Evolutionary conservation across 768 basidiomycete genomes (phyloP).

Genomic region (Xerocomellus intermedius): DNA sequence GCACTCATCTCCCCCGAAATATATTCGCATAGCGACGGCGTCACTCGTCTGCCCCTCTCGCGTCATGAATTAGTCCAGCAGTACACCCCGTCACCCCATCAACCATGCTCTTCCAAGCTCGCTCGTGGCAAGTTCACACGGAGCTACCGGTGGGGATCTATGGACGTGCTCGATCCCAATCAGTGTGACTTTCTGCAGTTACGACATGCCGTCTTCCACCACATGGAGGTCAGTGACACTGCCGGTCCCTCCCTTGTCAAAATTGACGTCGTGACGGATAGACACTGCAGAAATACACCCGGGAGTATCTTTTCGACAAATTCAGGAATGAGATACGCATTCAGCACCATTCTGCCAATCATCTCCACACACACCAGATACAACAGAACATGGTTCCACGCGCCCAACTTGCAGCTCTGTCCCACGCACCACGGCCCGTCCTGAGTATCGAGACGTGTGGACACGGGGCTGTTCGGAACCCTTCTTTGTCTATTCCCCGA

Average conservation of each 20-base stretch:
- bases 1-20: constrained; percentile 81
- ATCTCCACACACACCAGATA: constrained; percentile 45
- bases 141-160: constrained; percentile 78
- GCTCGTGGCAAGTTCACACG: constrained; percentile 64
- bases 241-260: constrained; percentile 14
- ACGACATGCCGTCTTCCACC: constrained; percentile 78
- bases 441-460: constrained; percentile 60
- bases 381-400: constrained; percentile 38
- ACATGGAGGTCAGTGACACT: constrained; percentile 70
- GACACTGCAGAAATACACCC: constrained; percentile 84
- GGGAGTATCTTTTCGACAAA: constrained; percentile 79
- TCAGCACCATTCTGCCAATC: constrained; percentile 50
- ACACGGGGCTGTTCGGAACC: constrained; percentile 45
- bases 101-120: constrained; percentile 44
- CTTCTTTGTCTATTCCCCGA: constrained; percentile 45
- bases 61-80: constrained; percentile 73
- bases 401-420: constrained; percentile 25
- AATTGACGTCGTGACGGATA: constrained; percentile 34
- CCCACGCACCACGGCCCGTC: constrained; percentile 51
- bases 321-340: constrained; percentile 60
- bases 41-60: constrained; percentile 52
- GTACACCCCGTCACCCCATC: constrained; percentile 61
- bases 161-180: constrained; percentile 74
- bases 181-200: constrained; percentile 83
- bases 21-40: constrained; percentile 83